Evolutionary conservation across 2,329 filamentous ascomycete species (phyloP).

Genomic region (Fusarium succisae): DNA sequence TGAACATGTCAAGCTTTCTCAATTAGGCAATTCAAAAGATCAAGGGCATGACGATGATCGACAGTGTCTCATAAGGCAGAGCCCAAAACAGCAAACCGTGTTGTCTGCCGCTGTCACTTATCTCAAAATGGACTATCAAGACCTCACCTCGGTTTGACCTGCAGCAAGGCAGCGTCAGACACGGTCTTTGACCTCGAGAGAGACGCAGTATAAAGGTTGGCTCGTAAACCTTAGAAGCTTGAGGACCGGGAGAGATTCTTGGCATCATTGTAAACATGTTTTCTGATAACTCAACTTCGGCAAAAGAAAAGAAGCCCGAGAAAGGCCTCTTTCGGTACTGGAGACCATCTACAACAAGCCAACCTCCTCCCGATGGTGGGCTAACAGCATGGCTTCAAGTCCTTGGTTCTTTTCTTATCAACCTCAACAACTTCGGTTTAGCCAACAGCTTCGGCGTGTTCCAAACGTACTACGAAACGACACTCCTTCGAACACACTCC

Average conservation of each 20-base stretch:
- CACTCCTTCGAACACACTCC: neutral
- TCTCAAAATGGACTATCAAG: neutral
- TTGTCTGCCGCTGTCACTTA: neutral
- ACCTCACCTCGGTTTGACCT: neutral
- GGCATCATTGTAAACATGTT: neutral
- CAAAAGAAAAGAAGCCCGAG: neutral
- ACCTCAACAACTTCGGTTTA: neutral
- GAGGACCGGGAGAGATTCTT: neutral
- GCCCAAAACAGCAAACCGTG: neutral
- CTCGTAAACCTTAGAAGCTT: accelerated
- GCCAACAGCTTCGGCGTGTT: neutral
- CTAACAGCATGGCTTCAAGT: neutral
- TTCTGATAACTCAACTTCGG: neutral
- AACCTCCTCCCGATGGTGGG: neutral
- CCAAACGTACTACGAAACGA: neutral
- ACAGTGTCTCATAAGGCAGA: neutral
- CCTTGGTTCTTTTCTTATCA: neutral
- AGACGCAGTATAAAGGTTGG: neutral
- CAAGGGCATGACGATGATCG: neutral
- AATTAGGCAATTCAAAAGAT: neutral
- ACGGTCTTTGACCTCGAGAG: accelerated
- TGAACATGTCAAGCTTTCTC: accelerated
- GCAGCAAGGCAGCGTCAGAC: neutral
- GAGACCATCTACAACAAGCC: neutral
- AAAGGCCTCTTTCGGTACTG: neutral